Evolutionary conservation across 2,329 filamentous ascomycete species (phyloP).

Genomic region (Aspergillus sp.): DNA sequence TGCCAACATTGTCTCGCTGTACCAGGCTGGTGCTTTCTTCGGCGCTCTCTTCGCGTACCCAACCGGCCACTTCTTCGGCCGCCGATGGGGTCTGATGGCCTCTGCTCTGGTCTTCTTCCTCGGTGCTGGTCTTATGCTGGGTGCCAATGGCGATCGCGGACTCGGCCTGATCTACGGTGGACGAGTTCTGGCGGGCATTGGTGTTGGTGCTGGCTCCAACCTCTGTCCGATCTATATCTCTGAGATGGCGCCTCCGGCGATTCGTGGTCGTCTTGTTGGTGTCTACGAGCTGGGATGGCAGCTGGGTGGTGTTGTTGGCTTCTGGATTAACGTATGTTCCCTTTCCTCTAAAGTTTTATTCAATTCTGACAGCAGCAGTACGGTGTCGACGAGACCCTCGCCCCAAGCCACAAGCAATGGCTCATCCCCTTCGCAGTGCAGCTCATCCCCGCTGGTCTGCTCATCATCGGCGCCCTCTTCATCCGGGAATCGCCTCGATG

Average conservation of each 20-base stretch:
- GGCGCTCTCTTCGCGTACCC: constrained; percentile 70
- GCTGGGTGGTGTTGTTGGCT: constrained; percentile 51
- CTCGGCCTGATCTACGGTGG: constrained; percentile 62
- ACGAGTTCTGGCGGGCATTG: constrained; percentile 58
- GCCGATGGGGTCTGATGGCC: constrained; percentile 62
- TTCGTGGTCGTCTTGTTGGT: constrained; percentile 60
- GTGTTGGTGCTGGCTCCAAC: constrained; percentile 57
- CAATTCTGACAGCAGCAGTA: constrained; percentile 38
- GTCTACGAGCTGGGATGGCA: constrained; percentile 59
- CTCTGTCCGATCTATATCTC: constrained; percentile 62
- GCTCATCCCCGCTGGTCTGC: constrained; percentile 41
- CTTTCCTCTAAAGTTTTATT: constrained; percentile 14
- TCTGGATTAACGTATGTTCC: constrained; percentile 48
- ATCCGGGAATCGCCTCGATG: constrained; percentile 67
- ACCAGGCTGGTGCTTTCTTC: constrained; percentile 82
- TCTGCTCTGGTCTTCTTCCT: constrained; percentile 66
- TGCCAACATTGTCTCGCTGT: constrained; percentile 76
- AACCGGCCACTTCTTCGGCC: constrained; percentile 66
- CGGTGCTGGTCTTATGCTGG: constrained; percentile 72
- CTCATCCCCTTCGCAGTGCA: constrained; percentile 45
- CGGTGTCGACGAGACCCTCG: constrained; percentile 49
- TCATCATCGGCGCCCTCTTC: constrained; percentile 58
- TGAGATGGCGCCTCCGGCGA: constrained; percentile 57
- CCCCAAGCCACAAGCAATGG: constrained; percentile 38
- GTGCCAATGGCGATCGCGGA: constrained; percentile 60